A percentile compares a stretch with the other conserved stretches of the same genome.
These are phyloP conservation scores for Entophlyctis helioformis DNA, from an alignment of 192 early-diverging fungal genomes.

Conservation along the genomic window DNA sequence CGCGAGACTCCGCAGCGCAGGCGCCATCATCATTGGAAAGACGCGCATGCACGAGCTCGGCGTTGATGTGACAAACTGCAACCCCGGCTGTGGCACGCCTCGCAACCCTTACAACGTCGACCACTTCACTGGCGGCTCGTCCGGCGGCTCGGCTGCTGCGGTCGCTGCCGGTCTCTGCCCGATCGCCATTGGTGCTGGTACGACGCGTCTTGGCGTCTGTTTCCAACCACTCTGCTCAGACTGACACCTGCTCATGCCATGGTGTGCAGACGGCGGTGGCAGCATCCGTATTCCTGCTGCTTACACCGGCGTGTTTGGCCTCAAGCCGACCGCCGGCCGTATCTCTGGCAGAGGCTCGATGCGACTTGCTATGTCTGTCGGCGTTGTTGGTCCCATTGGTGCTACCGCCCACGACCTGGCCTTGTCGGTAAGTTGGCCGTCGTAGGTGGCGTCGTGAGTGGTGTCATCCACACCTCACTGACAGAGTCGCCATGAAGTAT, in stretches of 20 bases:
- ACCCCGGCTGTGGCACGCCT: slow-evolving; percentile 44
- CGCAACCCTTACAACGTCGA: slow-evolving; percentile 47
- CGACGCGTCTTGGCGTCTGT: too few relatives aligned
- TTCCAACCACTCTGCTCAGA: too few relatives aligned
- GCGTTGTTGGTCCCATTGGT: slow-evolving; percentile 55
- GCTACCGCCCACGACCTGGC: slow-evolving; percentile 58
- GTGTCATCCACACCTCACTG: too few relatives aligned
- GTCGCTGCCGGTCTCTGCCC: slow-evolving; percentile 56
- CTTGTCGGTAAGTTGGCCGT: slow-evolving; percentile 23
- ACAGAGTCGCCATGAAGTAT: slow-evolving; percentile 27
- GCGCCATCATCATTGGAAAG: too few relatives aligned
- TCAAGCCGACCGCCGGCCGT: slow-evolving; percentile 63
- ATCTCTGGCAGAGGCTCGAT: slow-evolving; percentile 40
- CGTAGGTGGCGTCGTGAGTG: too few relatives aligned
- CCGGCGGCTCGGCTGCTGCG: slow-evolving; percentile 49
- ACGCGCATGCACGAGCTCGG: too few relatives aligned
- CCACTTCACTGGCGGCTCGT: slow-evolving; percentile 58
- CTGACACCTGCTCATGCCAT: not conserved
- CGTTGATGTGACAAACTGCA: too few relatives aligned
- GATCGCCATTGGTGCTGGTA: slow-evolving; percentile 48
- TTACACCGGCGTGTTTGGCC: slow-evolving; percentile 61
- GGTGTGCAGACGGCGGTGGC: slow-evolving; percentile 50
- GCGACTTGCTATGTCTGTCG: slow-evolving; percentile 40
- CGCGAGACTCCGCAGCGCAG: slow-evolving; percentile 33
- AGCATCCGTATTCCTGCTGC: slow-evolving; percentile 55